Base-by-base conservation (phyloP, 768 basidiomycete genomes). In the Antrodiella citrinella region DNA sequence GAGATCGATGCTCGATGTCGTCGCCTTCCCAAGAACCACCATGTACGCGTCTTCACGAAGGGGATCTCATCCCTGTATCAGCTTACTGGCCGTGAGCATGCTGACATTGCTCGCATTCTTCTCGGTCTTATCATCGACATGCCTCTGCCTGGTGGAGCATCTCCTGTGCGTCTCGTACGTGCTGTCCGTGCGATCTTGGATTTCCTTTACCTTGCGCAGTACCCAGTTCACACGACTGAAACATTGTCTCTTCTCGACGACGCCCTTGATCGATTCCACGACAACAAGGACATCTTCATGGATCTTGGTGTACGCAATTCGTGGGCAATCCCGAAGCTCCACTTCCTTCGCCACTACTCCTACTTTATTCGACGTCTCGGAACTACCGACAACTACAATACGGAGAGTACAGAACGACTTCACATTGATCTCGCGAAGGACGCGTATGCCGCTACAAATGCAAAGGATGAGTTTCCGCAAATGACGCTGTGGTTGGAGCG, bases 401-500 rank as follows among this genome's bases (percentile, higher is more conserved):
- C n/a, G n/a, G n/a, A n/a, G n/a, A n/a, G n/a, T n/a, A n/a, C n/a
- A n/a, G n/a, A n/a, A n/a, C n/a, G n/a, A n/a, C n/a, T n/a, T n/a
- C n/a, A n/a, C n/a, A n/a, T n/a, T n/a, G n/a, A n/a, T n/a, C n/a
- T n/a, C n/a, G n/a, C n/a, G n/a, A n/a, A n/a, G n/a, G n/a, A n/a
- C n/a, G n/a, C 65, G 10, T 70, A 67, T 48, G 20, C 45, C 2
- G 54, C 68, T 9, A 67, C 66, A 69, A 50, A 54, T 45, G 25
- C 35, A 24, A 50, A 47, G 23, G 53, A 54, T 39, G 64, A 70
- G 51, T 63, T 59, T 24, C 26, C 53, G 2, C 70, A 72, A 55
- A 74, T 74, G 72, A 66, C 67, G 4, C 13, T 41, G 2, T 70
- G 68, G 68, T 55, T 73, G 0, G 57, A 67, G 21, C 57, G 61